Percentiles rank a stretch among this genome's conserved stretches.
phyloP scores from a whole-genome alignment of 192 early-diverging fungal genomes.

The Allomyces macrogynus region DNA sequence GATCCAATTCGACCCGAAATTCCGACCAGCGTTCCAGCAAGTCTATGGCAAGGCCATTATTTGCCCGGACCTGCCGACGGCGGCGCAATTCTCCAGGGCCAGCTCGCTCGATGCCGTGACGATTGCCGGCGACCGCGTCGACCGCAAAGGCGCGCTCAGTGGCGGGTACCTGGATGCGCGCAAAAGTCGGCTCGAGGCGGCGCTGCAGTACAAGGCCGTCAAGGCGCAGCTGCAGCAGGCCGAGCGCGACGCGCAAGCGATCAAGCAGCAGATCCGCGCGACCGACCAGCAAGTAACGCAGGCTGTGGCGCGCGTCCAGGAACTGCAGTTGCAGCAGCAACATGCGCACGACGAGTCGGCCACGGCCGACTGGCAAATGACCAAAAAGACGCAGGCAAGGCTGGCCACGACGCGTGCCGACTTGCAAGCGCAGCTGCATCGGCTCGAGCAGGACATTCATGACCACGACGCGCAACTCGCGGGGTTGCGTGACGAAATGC shows the following conservation, averaged over 20 bases:
- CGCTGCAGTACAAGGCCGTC: slow-evolving; percentile 31
- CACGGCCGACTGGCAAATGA: not conserved
- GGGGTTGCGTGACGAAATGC: not conserved
- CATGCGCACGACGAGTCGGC: no score
- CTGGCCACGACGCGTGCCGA: slow-evolving; percentile 11
- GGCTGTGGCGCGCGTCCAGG: not conserved
- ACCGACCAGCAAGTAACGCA: slow-evolving; percentile 9
- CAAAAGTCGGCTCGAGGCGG: slow-evolving; percentile 52
- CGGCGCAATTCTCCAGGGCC: slow-evolving; percentile 49
- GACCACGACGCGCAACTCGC: not conserved
- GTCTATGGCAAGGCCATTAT: slow-evolving; percentile 65
- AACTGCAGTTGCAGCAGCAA: not conserved
- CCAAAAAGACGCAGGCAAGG: not conserved
- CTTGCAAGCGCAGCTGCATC: slow-evolving; percentile 1
- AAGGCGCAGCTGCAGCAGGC: slow-evolving; percentile 21
- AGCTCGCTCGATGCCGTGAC: slow-evolving; percentile 71
- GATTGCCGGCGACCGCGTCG: slow-evolving; percentile 77
- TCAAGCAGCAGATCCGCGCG: slow-evolving; percentile 29
- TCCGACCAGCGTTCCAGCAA: slow-evolving; percentile 61
- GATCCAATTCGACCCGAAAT: slow-evolving; percentile 47
- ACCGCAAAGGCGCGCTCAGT: slow-evolving; percentile 73
- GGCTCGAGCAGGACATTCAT: not conserved
- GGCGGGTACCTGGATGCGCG: slow-evolving; percentile 69
- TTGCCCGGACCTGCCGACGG: slow-evolving; percentile 62
- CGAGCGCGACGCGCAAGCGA: slow-evolving; percentile 10